Evolutionary conservation across 176 grass and related monocot species (phyloP).

Genomic region (Raddia guianensis): DNA sequence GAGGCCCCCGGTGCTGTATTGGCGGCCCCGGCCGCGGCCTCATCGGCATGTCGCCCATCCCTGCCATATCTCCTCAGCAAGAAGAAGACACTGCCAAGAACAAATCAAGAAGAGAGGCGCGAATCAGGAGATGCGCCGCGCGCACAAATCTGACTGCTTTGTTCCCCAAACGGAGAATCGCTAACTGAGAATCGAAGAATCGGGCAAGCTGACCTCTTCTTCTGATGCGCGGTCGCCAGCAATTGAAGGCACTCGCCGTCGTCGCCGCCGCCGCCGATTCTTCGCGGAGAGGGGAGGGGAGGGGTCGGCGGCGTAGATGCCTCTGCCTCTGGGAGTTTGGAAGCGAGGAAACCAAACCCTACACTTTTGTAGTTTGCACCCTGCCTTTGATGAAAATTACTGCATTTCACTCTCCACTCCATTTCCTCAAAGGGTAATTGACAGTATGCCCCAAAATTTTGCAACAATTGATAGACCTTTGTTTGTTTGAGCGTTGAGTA

Average conservation of each 20-base stretch:
- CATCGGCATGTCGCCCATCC: slow-evolving; percentile 57
- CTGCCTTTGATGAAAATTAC: not conserved
- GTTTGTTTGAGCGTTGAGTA: too few species aligned
- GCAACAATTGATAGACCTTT: too few species aligned
- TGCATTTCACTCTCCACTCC: not conserved
- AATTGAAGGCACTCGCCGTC: slow-evolving; percentile 12
- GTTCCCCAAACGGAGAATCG: not conserved
- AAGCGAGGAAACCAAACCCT: slow-evolving; percentile 27
- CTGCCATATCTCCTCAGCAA: slow-evolving; percentile 44
- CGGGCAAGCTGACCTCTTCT: not conserved
- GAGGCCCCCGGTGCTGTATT: slow-evolving; percentile 75
- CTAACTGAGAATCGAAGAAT: not conserved
- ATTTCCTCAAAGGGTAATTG: too few species aligned
- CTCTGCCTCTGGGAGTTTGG: not conserved
- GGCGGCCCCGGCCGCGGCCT: slow-evolving; percentile 60
- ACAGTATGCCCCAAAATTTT: too few species aligned
- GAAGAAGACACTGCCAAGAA: slow-evolving; percentile 14
- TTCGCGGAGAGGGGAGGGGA: not conserved
- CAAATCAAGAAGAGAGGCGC: not conserved
- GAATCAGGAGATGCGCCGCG: not conserved
- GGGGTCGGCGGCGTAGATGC: not conserved
- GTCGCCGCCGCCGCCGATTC: slow-evolving; percentile 29
- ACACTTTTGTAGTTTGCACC: slow-evolving; percentile 32
- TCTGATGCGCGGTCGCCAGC: not conserved
- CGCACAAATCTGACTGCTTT: not conserved